Base-by-base conservation (phyloP, 164 flowering plant species). In the Magnolia sinica region DNA sequence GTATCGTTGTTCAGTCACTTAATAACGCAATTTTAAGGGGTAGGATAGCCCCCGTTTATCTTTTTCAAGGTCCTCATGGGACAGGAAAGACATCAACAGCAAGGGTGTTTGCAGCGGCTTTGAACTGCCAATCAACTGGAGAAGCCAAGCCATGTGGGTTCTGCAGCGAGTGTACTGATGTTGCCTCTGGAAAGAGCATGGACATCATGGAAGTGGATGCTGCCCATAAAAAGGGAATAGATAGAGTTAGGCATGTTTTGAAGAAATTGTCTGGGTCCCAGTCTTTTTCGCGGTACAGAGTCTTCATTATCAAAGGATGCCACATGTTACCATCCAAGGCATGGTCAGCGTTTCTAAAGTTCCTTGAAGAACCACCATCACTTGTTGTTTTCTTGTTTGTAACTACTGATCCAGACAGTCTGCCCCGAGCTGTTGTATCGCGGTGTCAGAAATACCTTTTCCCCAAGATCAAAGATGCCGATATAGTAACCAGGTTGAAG, bases 51-150 rank as follows among this genome's bases (percentile, higher is more conserved):
- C 95, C 97, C 13, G 85, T 90, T 16, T 94, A 96, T 87, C 95
- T 96, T 74, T 94, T 96, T 79, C 97, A 96, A 77, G 99, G 99
- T 70, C 95, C 99, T 18, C 89, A 95, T 29, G 99, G 99, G 11
- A 92, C 96, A 45, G 99, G 99, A 58, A 96, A 96, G 79, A 87
- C 98, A 29, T 89, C 98, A 11, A 79, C 92, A 2, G 99, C 98
- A 8, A 87, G 89, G 82, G 87, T 96, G 52, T 94, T 96, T 79
- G 82, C 98, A 24, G 88, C 95, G 64, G 94, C 98, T 68, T 81
- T 96, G 84, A 96, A 91, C 82, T 96, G 99, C 84, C 65, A 82
- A 78, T 86, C 92, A 37, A 73, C 88, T 29, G 88, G 88, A 68
- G 92, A 86, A 67, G 79, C 78, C 65, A 94, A 88, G 81, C 99